These are phyloP conservation scores for Haplosporangium sp. DNA, from an alignment of 371 early-diverging fungal genomes.

Conservation along the genomic window DNA sequence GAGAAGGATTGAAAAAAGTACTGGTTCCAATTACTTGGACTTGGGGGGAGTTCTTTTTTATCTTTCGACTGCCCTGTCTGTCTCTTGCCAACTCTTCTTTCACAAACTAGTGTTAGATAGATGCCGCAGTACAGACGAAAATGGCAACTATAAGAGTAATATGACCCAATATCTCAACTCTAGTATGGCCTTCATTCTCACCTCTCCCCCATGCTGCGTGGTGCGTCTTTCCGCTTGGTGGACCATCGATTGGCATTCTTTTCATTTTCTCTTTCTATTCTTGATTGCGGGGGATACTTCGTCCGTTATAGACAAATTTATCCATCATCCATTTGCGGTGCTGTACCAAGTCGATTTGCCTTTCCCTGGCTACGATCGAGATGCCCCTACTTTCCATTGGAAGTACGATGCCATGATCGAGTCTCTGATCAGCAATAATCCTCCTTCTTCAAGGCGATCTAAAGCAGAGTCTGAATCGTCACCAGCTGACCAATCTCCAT, in stretches of 20 bases:
- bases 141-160: neutral
- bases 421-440: conserved; percentile 50
- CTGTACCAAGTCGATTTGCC: conserved; percentile 54
- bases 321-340: conserved; percentile 55
- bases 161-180: conserved; percentile 1
- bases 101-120: neutral
- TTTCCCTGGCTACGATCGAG: conserved; percentile 55
- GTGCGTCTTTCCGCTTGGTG: conserved; percentile 6
- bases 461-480: neutral
- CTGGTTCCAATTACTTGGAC: conserved; percentile 4
- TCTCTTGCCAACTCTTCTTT: neutral
- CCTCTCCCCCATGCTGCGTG: conserved; percentile 10
- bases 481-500: neutral
- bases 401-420: conserved; percentile 56
- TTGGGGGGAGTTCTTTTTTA: neutral
- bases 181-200: conserved; percentile 15
- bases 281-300: neutral
- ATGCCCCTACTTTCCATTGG: conserved; percentile 56
- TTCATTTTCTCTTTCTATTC: neutral
- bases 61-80: neutral
- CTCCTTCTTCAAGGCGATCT: conserved; percentile 49
- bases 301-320: conserved; percentile 54
- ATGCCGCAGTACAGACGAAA: conserved; percentile 1
- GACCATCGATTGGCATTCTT: conserved; percentile 9
- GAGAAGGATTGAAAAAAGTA: neutral